A percentile compares a stretch with the other conserved stretches of the same genome.
These are phyloP conservation scores for Glycine latifolia DNA, from an alignment of 306 rosid species.

Conservation along the genomic window DNA sequence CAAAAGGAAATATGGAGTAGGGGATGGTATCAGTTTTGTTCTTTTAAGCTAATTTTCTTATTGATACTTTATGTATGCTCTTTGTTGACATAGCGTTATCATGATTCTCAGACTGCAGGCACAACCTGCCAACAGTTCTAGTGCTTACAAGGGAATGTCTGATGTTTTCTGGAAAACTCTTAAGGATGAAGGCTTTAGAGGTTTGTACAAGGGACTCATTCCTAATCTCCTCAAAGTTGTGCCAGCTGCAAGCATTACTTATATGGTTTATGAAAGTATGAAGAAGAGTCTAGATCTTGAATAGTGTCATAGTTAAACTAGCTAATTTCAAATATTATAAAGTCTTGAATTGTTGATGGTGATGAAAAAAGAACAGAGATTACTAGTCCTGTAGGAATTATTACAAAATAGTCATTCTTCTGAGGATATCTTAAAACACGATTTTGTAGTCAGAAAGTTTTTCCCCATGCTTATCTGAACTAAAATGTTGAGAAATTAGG, in stretches of 20 bases:
- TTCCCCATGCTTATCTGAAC: slow-evolving; percentile 61
- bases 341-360: slow-evolving; percentile 50
- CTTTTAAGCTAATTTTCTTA: slow-evolving; percentile 23
- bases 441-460: slow-evolving; percentile 71
- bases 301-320: slow-evolving; percentile 45
- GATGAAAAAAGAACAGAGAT: slow-evolving; percentile 53
- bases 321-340: slow-evolving; percentile 52
- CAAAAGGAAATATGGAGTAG: background rate
- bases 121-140: slow-evolving; percentile 48
- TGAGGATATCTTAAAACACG: slow-evolving; percentile 52
- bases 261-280: slow-evolving; percentile 62
- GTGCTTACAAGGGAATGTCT: slow-evolving; percentile 62
- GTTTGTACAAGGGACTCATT: slow-evolving; percentile 65
- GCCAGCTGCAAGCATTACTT: slow-evolving; percentile 69
- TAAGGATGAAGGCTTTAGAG: slow-evolving; percentile 53
- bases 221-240: slow-evolving; percentile 71
- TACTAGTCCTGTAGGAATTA: slow-evolving; percentile 53
- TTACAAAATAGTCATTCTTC: slow-evolving; percentile 55
- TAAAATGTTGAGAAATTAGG: slow-evolving; percentile 58
- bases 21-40: slow-evolving; percentile 8
- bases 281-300: slow-evolving; percentile 59
- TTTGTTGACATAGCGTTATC: slow-evolving; percentile 36
- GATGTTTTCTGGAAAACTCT: slow-evolving; percentile 64
- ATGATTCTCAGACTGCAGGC: slow-evolving; percentile 59
- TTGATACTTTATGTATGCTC: slow-evolving; percentile 4